These are phyloP conservation scores for Gnomoniopsis sp. DNA, from an alignment of 2,329 filamentous ascomycete genomes.

Conservation along the genomic window DNA sequence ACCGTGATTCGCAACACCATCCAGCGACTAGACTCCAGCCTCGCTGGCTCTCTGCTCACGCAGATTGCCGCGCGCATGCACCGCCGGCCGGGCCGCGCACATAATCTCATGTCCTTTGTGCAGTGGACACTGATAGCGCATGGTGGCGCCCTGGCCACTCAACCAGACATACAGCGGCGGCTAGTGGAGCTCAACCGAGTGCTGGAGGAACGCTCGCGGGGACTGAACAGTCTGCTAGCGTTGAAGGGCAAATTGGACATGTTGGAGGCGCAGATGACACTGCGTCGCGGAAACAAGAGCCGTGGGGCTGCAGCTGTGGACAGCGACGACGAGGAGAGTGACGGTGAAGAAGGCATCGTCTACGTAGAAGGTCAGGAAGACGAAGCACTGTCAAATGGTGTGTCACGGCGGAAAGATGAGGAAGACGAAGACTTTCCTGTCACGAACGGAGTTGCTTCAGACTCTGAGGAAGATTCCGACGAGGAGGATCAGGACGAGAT, in stretches of 20 bases:
- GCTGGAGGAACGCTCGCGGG: constrained; percentile 79
- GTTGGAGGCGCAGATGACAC: constrained; percentile 82
- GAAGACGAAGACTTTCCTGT: constrained; percentile 57
- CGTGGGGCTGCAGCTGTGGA: constrained; percentile 46
- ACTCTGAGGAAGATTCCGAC: constrained; percentile 59
- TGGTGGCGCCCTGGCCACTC: constrained; percentile 83
- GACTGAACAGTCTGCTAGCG: constrained; percentile 76
- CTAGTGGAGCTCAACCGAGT: constrained; percentile 80
- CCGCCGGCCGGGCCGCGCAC: constrained; percentile 81
- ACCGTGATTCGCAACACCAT: constrained; percentile 82
- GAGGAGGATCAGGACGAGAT: constrained; percentile 40
- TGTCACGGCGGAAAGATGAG: constrained; percentile 43
- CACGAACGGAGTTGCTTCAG: constrained; percentile 52
- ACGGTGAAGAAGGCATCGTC: constrained; percentile 71
- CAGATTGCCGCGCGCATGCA: constrained; percentile 86
- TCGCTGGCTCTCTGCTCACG: constrained; percentile 75
- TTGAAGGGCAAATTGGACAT: constrained; percentile 96
- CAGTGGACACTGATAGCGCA: constrained; percentile 93
- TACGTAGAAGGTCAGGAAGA: constrained; percentile 83
- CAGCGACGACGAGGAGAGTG: constrained; percentile 48
- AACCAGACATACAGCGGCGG: constrained; percentile 77
- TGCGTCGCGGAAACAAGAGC: constrained; percentile 61
- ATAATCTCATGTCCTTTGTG: constrained; percentile 89
- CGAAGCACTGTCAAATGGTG: constrained; percentile 37
- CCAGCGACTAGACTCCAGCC: constrained; percentile 79